A percentile compares a stretch with the other conserved stretches of the same genome.
Conservation (phyloP, 2,329 filamentous ascomycete species). For the Coniochaeta hoffmannii region DNA sequence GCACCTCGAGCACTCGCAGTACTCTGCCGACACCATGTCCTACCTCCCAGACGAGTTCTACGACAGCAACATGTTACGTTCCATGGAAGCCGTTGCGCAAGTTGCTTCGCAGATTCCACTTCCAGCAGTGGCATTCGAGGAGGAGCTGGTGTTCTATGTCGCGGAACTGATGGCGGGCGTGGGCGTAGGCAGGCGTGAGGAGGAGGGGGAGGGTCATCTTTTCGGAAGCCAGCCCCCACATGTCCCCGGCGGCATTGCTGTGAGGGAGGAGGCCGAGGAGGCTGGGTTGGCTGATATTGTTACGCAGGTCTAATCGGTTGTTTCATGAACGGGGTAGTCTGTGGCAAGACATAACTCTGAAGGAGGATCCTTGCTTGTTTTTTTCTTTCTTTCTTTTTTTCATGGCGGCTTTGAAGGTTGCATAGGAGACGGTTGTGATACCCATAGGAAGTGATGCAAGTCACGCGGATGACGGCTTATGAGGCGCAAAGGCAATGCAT, state of each 20-base stretch:
- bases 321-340: not conserved
- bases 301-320: conserved; percentile 14
- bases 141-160: conserved; percentile 9
- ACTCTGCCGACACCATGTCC: not conserved
- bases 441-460: not conserved
- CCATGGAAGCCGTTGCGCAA: not conserved
- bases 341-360: not conserved
- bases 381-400: no score
- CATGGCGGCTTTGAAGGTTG: no score
- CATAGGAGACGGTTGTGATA: not conserved
- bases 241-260: conserved; percentile 43
- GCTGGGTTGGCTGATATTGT: conserved; percentile 36
- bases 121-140: conserved; percentile 9
- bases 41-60: not conserved
- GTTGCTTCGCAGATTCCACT: conserved; percentile 11
- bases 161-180: conserved; percentile 13
- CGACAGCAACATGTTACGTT: not conserved
- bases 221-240: conserved; percentile 34
- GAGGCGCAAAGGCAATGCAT: not conserved
- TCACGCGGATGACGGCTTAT: not conserved
- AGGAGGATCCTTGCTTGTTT: no score
- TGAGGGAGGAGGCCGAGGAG: conserved; percentile 49
- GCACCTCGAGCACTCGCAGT: not conserved
- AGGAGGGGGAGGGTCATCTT: conserved; percentile 18
- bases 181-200: conserved; percentile 24